phyloP scores from a whole-genome alignment of 2,329 filamentous ascomycete genomes.

The Magnaporthiopsis incrustans region DNA sequence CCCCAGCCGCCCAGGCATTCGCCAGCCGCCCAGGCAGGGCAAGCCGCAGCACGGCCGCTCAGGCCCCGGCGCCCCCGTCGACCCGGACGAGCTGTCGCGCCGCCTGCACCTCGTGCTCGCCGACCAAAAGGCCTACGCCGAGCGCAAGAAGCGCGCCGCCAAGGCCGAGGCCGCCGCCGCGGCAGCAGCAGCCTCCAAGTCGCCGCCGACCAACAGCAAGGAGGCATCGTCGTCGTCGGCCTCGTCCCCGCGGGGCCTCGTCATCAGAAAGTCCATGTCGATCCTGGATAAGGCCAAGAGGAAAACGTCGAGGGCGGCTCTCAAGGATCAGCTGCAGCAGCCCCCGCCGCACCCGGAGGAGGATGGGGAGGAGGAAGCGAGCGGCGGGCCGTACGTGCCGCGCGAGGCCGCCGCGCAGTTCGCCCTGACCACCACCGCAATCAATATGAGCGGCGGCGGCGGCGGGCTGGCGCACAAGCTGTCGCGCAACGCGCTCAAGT shows the following conservation, averaged over 20 bases:
- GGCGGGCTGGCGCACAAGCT: conserved; percentile 30
- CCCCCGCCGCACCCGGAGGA: neutral
- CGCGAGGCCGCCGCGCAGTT: conserved; percentile 48
- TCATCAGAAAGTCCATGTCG: conserved; percentile 2
- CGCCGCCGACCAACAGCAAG: neutral
- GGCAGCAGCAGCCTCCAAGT: too few species aligned
- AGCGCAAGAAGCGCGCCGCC: conserved; percentile 13
- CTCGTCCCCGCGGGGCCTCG: neutral
- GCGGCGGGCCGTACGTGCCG: conserved; percentile 37
- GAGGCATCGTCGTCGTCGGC: too few species aligned
- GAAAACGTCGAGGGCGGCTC: neutral
- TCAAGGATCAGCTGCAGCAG: neutral
- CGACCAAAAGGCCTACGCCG: conserved; percentile 37
- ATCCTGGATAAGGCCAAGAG: neutral
- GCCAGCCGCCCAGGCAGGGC: neutral
- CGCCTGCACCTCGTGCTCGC: conserved; percentile 42
- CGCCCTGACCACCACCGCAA: conserved; percentile 41
- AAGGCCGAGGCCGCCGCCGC: neutral
- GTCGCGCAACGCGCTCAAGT: conserved; percentile 33
- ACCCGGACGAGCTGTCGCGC: conserved; percentile 46
- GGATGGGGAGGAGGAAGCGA: conserved; percentile 3
- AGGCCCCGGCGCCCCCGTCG: conserved; percentile 30
- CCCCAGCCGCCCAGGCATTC: too few species aligned
- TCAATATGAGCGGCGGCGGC: conserved; percentile 24
- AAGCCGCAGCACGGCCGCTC: conserved; percentile 5